A percentile compares a stretch with the other conserved stretches of the same genome.
Conservation (phyloP, 2,329 filamentous ascomycete species). For the Calycina herbarum region DNA sequence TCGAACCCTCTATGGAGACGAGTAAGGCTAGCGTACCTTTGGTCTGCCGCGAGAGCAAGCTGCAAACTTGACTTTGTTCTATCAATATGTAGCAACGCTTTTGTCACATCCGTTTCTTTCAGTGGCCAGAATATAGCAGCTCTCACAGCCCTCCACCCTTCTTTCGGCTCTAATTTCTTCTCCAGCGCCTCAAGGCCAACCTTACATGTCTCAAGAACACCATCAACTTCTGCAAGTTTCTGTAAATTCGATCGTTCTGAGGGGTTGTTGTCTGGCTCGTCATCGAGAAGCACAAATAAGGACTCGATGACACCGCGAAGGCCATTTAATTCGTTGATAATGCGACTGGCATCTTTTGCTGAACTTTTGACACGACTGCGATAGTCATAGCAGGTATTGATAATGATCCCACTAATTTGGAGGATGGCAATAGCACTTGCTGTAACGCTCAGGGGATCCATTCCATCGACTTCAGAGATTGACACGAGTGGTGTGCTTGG, state of each 20-base stretch:
- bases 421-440: slow-evolving; percentile 15
- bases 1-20: background rate
- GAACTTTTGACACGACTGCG: slow-evolving; percentile 7
- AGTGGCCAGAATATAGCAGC: slow-evolving; percentile 1
- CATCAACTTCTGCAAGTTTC: background rate
- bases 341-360: slow-evolving; percentile 12
- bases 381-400: slow-evolving; percentile 13
- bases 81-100: slow-evolving; percentile 4
- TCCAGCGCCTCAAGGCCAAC: background rate
- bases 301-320: slow-evolving; percentile 12
- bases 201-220: slow-evolving; percentile 3
- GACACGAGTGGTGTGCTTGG: background rate
- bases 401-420: slow-evolving; percentile 13
- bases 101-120: background rate
- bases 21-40: slow-evolving; percentile 1
- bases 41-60: slow-evolving; percentile 13
- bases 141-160: slow-evolving; percentile 11
- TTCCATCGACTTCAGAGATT: background rate
- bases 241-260: background rate
- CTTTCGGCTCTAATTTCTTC: slow-evolving; percentile 7
- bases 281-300: slow-evolving; percentile 9
- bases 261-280: background rate
- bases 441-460: slow-evolving; percentile 9
- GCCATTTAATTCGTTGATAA: slow-evolving; percentile 12
- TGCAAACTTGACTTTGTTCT: slow-evolving; percentile 12